Evolutionary conservation across 2,329 filamentous ascomycete genomes (phyloP), one percentile per base, ranked within the genome.

Genomic region (Rhytidhysteron rufulum): DNA sequence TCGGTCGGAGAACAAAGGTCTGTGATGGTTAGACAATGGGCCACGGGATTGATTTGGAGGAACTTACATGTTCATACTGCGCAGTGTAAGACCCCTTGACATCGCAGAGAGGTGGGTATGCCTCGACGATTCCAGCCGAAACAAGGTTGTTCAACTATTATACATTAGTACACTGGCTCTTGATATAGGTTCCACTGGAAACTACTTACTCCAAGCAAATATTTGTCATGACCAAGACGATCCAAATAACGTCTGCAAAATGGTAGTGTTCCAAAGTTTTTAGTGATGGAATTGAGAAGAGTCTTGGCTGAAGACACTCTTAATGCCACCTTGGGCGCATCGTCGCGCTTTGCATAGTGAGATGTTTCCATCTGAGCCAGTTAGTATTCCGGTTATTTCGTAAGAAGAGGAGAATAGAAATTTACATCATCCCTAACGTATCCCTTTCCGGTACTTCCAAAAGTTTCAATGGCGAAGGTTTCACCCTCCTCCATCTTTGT

Each of bases 401-500:
- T 17, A 25, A 21, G 18, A 20, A 13, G 11, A 19, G 13, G 25
- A 18, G 27, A 31, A 38, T 47, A 15, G 37, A 22, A 17, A 45
- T 74, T 57, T 68, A 88, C 85, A 68, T 95, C 88, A 59, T 96
- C 89, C 50, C 81, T 74, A 41, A 95, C 87, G 60, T 87, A 86
- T 50, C 89, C 90, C 62, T 88, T 90, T 49, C 90, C 91, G 17
- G 90, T 96, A 63, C 85, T 93, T 45, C 90, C 91, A 65, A 96
- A 96, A 0, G 90, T 96, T 72, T 96, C 90, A 54, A 96, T 95
- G 49, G 90, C 90, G 65, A 94, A 97, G 15, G 89, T 83, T 60
- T 97, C 90, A 31, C 89, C 89, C 69, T 96, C 91, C 70, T 96
- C 90, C 91, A 97, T 97, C 77, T 95, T 95, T 38, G 88, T 94